Conservation (phyloP, 148 eudicot genomes). For the Rhododendron ferrugineum region DNA sequence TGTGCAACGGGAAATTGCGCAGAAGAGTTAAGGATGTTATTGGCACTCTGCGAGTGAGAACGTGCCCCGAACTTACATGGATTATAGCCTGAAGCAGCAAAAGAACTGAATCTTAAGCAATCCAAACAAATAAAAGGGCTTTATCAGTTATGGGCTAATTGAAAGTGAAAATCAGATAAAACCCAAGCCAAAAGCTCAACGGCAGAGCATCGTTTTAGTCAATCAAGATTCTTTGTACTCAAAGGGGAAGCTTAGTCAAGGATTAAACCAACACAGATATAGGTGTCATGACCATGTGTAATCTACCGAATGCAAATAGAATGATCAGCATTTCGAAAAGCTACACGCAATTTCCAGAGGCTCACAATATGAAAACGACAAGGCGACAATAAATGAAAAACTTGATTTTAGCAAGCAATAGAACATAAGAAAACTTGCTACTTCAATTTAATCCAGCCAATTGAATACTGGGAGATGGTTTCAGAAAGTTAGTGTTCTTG, state of each 20-base stretch:
- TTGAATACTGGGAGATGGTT: background rate
- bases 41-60: constrained; percentile 16
- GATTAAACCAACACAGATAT: background rate
- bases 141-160: background rate
- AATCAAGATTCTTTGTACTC: background rate
- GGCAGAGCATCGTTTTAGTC: background rate
- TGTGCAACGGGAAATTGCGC: constrained; percentile 23
- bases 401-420: background rate
- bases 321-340: background rate
- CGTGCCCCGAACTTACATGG: constrained; percentile 27
- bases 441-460: background rate
- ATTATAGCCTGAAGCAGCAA: constrained; percentile 38
- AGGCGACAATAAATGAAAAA: background rate
- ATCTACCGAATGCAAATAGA: background rate
- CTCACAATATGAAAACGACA: background rate
- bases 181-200: background rate
- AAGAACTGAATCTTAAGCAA: background rate
- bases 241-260: background rate
- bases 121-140: background rate
- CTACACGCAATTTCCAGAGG: background rate
- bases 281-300: background rate
- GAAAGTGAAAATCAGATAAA: too few relatives aligned
- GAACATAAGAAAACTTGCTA: background rate
- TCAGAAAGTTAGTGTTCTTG: background rate
- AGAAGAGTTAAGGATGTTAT: constrained; percentile 24